Evolutionary conservation across 495 filamentous ascomycete species (phyloP).

Genomic region (Eremomyces bilateralis): DNA sequence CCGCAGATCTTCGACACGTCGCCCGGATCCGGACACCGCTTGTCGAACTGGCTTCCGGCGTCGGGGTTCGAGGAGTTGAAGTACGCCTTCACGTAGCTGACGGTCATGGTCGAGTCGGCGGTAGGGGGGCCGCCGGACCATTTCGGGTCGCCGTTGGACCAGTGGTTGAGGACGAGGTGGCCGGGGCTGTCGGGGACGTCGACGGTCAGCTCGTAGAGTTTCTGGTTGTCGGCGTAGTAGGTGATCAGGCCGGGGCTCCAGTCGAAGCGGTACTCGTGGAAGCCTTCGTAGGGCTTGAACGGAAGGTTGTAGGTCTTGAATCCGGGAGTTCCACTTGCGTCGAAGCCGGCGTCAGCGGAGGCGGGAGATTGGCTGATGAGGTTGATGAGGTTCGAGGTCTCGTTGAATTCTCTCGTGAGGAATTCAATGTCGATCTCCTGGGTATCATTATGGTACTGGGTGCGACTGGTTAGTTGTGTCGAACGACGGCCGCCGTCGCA

Average conservation of each 20-base stretch:
- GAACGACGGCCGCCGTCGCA: neutral
- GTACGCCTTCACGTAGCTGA: conserved; percentile 51
- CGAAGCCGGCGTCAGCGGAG: conserved; percentile 29
- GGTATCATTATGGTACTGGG: conserved; percentile 49
- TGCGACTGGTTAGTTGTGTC: neutral
- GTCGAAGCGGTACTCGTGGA: conserved; percentile 63
- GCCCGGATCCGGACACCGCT: conserved; percentile 25
- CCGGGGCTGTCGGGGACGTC: conserved; percentile 35
- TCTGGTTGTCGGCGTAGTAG: conserved; percentile 40
- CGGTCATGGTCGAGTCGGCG: conserved; percentile 32
- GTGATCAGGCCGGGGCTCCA: conserved; percentile 35
- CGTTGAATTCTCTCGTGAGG: conserved; percentile 29
- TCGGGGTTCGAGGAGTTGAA: conserved; percentile 41
- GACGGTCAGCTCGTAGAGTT: conserved; percentile 30
- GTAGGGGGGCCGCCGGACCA: conserved; percentile 51
- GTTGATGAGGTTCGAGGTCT: conserved; percentile 28
- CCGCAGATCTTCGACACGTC: conserved; percentile 21
- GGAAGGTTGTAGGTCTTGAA: conserved; percentile 32
- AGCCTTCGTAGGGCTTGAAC: conserved; percentile 35
- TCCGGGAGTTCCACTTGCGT: conserved; percentile 30
- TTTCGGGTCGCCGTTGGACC: conserved; percentile 47
- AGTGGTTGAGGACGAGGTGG: conserved; percentile 47
- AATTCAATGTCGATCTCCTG: conserved; percentile 68
- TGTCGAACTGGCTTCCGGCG: conserved; percentile 23
- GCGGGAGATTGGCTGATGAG: conserved; percentile 46